Conservation (phyloP, 192 early-diverging fungal species). For the Backusella sp. region DNA sequence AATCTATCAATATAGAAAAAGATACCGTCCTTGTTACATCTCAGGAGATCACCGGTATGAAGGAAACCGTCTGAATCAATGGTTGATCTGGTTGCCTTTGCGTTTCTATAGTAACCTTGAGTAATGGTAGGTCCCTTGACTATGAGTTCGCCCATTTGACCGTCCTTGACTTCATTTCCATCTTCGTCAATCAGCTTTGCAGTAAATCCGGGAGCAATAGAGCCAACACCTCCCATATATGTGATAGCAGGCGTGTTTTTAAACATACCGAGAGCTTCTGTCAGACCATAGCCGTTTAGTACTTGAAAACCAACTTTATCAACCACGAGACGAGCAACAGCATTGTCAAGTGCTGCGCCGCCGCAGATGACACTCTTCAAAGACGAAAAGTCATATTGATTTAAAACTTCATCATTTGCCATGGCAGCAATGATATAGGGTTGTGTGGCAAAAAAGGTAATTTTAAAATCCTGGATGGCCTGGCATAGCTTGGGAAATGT, state of each 20-base stretch:
- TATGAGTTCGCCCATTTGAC: constrained; percentile 22
- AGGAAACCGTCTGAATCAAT: not conserved
- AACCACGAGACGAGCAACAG: not conserved
- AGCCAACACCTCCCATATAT: constrained; percentile 34
- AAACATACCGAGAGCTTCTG: not conserved
- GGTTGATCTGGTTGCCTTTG: not conserved
- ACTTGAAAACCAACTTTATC: not conserved
- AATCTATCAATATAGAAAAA: not conserved
- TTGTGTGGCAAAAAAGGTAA: not conserved
- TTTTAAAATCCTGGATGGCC: not conserved
- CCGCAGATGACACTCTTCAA: not conserved
- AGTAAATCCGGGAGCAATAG: constrained; percentile 32
- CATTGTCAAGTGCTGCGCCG: not conserved
- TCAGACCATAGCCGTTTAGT: not conserved
- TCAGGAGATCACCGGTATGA: not conserved
- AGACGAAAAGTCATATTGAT: not conserved
- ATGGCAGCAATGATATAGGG: not conserved
- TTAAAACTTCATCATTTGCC: not conserved
- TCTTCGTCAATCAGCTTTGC: constrained; percentile 46
- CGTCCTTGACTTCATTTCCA: constrained; percentile 31
- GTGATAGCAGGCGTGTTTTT: not conserved
- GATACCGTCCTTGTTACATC: not conserved
- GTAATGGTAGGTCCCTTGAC: not conserved
- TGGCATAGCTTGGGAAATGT: constrained; percentile 12
- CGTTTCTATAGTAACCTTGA: not conserved